Percentiles rank a stretch among this genome's conserved stretches.
These are phyloP conservation scores for Senecio squalidus DNA, from an alignment of 140 eudicot genomes.

Conservation along the genomic window DNA sequence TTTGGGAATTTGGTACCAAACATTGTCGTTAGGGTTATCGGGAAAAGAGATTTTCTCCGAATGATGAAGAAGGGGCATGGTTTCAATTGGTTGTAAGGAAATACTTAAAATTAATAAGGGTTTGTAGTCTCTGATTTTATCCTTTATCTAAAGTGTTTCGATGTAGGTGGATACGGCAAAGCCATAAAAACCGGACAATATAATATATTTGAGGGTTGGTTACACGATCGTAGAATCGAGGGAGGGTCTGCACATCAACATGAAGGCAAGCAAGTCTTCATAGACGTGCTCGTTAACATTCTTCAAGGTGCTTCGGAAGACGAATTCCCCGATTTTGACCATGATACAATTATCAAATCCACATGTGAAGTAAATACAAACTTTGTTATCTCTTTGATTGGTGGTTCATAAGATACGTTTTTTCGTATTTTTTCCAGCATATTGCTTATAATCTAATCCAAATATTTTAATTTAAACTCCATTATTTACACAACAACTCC, in stretches of 20 bases:
- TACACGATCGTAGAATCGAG: background rate
- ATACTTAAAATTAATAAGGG: conserved; percentile 13
- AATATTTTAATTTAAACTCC: no score
- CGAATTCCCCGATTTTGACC: background rate
- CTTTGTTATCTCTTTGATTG: background rate
- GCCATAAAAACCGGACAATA: background rate
- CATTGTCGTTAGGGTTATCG: background rate
- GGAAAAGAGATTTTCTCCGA: background rate
- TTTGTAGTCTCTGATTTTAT: background rate
- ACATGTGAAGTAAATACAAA: background rate
- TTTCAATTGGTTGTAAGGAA: background rate
- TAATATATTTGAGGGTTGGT: background rate
- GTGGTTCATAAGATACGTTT: no score
- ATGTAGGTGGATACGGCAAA: background rate
- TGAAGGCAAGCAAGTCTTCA: background rate
- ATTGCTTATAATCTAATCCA: no score
- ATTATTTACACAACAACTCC: background rate
- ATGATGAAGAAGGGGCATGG: conserved; percentile 1
- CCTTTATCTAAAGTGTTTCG: background rate
- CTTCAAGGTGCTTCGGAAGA: background rate
- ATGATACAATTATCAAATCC: background rate
- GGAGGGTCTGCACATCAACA: background rate
- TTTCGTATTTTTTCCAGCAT: no score
- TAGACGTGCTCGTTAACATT: background rate
- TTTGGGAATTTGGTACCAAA: conserved; percentile 11